Percentiles rank a stretch among this genome's conserved stretches.
phyloP scores from a whole-genome alignment of 225 moss, liverwort and hornwort genomes.

The Ulota crispa region DNA sequence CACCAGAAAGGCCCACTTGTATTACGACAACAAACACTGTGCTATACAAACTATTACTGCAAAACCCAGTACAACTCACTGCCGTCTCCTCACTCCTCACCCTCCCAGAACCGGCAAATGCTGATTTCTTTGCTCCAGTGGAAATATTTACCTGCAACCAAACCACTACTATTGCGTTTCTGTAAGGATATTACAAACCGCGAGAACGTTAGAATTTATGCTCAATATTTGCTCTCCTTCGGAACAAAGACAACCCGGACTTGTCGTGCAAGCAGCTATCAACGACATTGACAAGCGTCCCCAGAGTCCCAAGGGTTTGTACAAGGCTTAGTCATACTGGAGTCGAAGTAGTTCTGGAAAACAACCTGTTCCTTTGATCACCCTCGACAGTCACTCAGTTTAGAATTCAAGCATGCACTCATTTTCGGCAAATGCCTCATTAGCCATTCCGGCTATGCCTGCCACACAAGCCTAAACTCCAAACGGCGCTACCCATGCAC shows the following conservation, averaged over 20 bases:
- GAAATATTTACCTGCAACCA: not conserved
- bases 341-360: not conserved
- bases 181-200: not conserved
- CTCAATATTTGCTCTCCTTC: not conserved
- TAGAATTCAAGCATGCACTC: not conserved
- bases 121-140: not conserved
- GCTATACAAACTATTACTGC: not conserved
- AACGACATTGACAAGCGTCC: not conserved
- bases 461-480: not conserved
- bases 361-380: not conserved
- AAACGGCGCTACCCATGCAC: not conserved
- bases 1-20: not conserved
- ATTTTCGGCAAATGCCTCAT: conserved; percentile 3
- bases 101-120: not conserved
- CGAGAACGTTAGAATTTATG: not conserved
- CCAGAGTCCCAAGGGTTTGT: not conserved
- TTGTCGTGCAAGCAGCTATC: not conserved
- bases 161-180: not conserved
- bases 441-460: not conserved
- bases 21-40: not conserved
- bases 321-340: not conserved
- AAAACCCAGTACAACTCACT: not conserved
- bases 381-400: not conserved
- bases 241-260: not conserved
- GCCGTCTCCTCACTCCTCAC: not conserved